Evolutionary conservation across 345 rosid genomes (phyloP), one percentile per base, ranked within the genome.

Genomic region (Murraya paniculata): DNA sequence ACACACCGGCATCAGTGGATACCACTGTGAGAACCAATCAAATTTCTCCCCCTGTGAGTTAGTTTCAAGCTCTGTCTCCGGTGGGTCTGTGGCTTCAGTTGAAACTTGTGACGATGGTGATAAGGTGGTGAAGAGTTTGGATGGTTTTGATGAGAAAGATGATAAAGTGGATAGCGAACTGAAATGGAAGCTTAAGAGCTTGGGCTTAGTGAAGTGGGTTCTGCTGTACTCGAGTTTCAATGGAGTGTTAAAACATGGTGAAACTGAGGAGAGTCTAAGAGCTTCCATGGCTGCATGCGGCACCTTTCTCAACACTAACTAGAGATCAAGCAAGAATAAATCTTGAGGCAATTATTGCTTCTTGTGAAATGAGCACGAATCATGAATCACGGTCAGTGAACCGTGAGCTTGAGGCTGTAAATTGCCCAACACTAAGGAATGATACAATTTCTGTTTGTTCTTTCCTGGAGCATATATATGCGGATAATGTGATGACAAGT

Each of bases 11-110:
- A 88, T 88, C 33, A 88, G 68, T 16, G 88, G 86, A 45, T 88
- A 85, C 90, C 90, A 88, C 35, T 82, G 86, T 6, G 89, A 48
- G 62, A 60, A 84, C 90, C 90, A 88, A 61, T 88, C 86, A 65
- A 88, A 88, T n/a, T 77, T 82, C 45, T 80, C 87, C 33, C 50
- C 84, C 22, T 79, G 61, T 9, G 13, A 8, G 3, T 55, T 64
- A 0, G 71, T 27, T 14, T 80, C 85, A 14, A 71, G 10, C 77
- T 87, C 21, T 64, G 5, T 3, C 5, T 14, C 67, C 31, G 67
- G 38, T 31, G 36, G 67, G n/a, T 31, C 82, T 71, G 24, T 4
- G 24, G 1, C 35, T 31, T 30, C 67, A 31, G 67, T 74, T 62
- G 77, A 45, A 19, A 80, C 75, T 48, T 53, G 21, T n/a, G 71